Base-by-base conservation (phyloP, 768 basidiomycete species). In the Terana coerulea region DNA sequence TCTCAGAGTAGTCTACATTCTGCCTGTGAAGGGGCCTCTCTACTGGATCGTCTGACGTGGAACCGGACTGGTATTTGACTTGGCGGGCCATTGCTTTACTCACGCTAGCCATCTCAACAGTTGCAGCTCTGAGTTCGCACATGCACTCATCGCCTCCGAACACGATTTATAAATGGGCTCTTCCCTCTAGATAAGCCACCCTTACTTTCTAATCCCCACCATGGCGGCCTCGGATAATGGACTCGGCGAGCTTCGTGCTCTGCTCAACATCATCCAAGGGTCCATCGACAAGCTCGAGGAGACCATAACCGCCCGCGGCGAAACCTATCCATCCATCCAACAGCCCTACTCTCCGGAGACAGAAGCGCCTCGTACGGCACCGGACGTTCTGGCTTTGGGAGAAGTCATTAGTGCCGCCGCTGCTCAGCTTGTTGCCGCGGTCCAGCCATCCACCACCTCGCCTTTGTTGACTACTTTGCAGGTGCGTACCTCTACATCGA, bases 331-430 rank as follows among this genome's bases (percentile, higher is more conserved):
- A 5, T 47, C 54, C 45, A 61, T 70, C 19, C 42, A 69, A 37
- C 60, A 58, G 2, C 60, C 66, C 12, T 64, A 61, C 49, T 53
- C 56, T 21, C 60, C 59, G 9, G 50, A 61, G 3, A 61, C 63
- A 25, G 70, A 71, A 45, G 61, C 58, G 1, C 64, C 68, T 40
- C 61, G 69, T 19, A 52, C 33, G 15, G 53, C 63, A 28, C 65
- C 69, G 3, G 60, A 26, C 7, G 67, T 67, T 8, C 55, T 66
- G 6, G 63, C 63, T 47, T 65, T 67, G 12, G 63, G 66, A 1
- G 64, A 59, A 26, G 56, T 67, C 14, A 59, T 68, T 34, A 60
- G 61, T 24, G 62, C 70, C 3, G 71, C 72, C 2, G 68, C 70
- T 4, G 50, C 60, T 12, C 71, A 72, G 45, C 64, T 72, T 3